Evolutionary conservation across 495 filamentous ascomycete genomes (phyloP), one percentile per base, ranked within the genome.

Genomic region (Darksidea phi): DNA sequence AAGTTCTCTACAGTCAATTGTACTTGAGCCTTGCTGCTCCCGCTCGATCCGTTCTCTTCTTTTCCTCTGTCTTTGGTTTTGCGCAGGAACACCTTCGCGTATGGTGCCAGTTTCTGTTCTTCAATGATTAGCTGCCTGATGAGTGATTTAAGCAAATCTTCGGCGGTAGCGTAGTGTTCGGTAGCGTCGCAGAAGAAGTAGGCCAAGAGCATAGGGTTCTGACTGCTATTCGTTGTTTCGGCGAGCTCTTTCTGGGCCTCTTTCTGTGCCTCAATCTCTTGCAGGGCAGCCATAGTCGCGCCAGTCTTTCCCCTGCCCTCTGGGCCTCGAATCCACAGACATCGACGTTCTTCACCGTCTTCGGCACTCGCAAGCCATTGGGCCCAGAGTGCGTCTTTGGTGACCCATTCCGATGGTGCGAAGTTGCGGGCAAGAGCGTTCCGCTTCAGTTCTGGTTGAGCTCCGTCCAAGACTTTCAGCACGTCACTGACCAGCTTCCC

Each of bases 151-250:
- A 77, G 65, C 17, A 77, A 43, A 13, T 77, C 73, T 53, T 77
- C 75, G 0, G 74, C 74, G 0, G 70, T 74, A 23, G 51, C 66
- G 43, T 62, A 71, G n/a, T n/a, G n/a, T 37, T 76, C 73, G 0
- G 54, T 58, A 12, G 64, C 36, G 17, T 75, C 74, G 54, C 75
- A 77, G 54, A 77, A 77, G 64, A 71, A 74, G 51, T 75, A 75
- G 0, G 67, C 74, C 32, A 76, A 69, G 8, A 75, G 55, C 34
- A 70, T 72, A n/a, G 71, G 68, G n/a, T n/a, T n/a, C n/a, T n/a
- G n/a, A n/a, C n/a, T n/a, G 8, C 71, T 5, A 11, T 50, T 32
- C 28, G 17, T 23, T 11, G 20, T 50, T 10, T 50, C 48, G n/a
- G n/a, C n/a, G 17, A 10, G 10, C 5, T 32, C 5, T 17, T 28